phyloP scores from a whole-genome alignment of 441 rosid genomes.

The Euphorbia schlechtendalii region DNA sequence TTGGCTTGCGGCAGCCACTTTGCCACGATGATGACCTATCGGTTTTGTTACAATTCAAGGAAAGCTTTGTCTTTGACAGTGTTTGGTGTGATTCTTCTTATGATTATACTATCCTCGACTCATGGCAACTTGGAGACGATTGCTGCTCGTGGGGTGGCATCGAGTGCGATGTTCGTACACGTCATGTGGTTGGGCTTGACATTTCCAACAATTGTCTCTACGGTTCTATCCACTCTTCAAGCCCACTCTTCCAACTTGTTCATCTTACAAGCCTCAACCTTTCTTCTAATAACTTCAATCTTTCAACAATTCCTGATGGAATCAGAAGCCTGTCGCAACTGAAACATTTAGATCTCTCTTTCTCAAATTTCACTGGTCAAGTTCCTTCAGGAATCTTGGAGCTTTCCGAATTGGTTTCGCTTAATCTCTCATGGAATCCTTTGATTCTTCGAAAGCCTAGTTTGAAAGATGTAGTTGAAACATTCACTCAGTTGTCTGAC shows the following conservation, averaged over 20 bases:
- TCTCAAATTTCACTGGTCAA: neutral
- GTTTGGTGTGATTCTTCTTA: neutral
- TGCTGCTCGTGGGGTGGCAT: slow-evolving; percentile 35
- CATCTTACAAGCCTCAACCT: slow-evolving; percentile 20
- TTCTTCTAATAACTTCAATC: slow-evolving; percentile 10
- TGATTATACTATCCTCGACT: slow-evolving; percentile 11
- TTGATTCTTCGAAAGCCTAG: neutral
- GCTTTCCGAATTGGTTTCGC: slow-evolving; percentile 16
- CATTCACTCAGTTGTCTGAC: neutral
- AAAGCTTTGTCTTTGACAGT: slow-evolving; percentile 12
- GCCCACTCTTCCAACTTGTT: slow-evolving; percentile 19
- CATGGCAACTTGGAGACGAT: slow-evolving; percentile 12
- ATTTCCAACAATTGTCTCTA: slow-evolving; percentile 18
- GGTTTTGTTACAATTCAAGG: slow-evolving; percentile 23
- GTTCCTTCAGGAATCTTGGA: slow-evolving; percentile 11
- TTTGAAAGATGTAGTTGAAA: neutral
- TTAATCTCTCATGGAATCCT: neutral
- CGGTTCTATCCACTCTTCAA: slow-evolving; percentile 21
- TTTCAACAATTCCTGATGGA: neutral
- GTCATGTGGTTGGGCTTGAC: slow-evolving; percentile 25
- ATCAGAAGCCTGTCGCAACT: slow-evolving; percentile 8
- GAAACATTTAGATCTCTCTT: slow-evolving; percentile 1
- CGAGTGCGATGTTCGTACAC: slow-evolving; percentile 16
- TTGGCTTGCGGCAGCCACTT: neutral
- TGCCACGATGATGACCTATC: slow-evolving; percentile 21